Percentiles rank a stretch among this genome's conserved stretches.
phyloP scores from a whole-genome alignment of 345 rosid species.

The Pistacia vera region DNA sequence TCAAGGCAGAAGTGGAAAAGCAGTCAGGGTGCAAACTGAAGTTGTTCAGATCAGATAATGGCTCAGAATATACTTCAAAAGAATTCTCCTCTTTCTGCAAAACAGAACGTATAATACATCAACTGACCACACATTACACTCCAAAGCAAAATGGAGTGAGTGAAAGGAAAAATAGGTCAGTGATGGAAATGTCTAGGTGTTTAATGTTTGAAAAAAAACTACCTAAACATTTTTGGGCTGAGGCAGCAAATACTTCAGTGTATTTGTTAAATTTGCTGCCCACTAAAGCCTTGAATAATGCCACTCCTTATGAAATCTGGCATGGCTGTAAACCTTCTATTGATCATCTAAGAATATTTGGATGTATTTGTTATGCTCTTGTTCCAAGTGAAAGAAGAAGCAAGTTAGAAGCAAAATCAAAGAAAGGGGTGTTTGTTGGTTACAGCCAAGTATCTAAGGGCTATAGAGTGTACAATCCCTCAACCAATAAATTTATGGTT shows the following conservation, averaged over 20 bases:
- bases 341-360: neutral
- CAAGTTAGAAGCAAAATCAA: too few relatives aligned
- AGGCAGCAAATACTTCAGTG: too few relatives aligned
- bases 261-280: too few relatives aligned
- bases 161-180: neutral
- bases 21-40: too few relatives aligned
- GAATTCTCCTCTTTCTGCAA: neutral
- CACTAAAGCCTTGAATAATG: too few relatives aligned
- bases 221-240: too few relatives aligned
- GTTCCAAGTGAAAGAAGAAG: neutral
- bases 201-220: neutral
- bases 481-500: too few relatives aligned
- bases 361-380: neutral
- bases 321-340: neutral
- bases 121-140: neutral
- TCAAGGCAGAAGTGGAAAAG: too few relatives aligned
- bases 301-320: neutral
- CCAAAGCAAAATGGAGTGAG: neutral
- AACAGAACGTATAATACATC: neutral
- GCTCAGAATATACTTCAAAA: neutral
- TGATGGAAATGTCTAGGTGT: neutral
- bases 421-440: too few relatives aligned
- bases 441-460: too few relatives aligned
- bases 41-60: neutral
- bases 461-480: too few relatives aligned